Evolutionary conservation across 306 rosid species (phyloP).

Genomic region (Trifolium fragiferum): DNA sequence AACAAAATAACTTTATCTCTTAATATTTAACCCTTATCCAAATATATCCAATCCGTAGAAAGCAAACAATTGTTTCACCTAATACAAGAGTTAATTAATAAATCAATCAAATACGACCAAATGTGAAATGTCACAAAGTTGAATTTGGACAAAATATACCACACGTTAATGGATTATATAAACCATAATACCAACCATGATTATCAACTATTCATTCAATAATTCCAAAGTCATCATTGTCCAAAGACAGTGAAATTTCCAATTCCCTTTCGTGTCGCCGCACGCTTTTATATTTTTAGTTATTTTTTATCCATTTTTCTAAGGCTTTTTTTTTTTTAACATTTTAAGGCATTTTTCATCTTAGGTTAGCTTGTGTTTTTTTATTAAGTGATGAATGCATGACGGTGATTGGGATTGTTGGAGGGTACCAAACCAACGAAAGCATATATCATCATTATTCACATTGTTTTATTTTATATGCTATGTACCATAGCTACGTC

Average conservation of each 20-base stretch:
- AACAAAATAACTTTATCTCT: too few relatives aligned
- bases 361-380: neutral
- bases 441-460: neutral
- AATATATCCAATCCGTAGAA: neutral
- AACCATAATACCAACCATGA: conserved; percentile 12
- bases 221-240: conserved; percentile 39
- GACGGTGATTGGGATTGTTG: conserved; percentile 33
- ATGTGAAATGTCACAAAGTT: conserved; percentile 19
- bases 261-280: conserved; percentile 51
- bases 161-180: conserved; percentile 20
- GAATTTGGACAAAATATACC: neutral
- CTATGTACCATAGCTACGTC: neutral
- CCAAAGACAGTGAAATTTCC: neutral
- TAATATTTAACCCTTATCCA: conserved; percentile 9
- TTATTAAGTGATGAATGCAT: neutral
- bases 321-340: too few relatives aligned
- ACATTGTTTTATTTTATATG: neutral
- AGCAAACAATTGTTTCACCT: conserved; percentile 26
- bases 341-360: too few relatives aligned
- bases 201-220: conserved; percentile 24
- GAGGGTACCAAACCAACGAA: conserved; percentile 28
- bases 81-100: neutral
- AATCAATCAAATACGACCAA: neutral
- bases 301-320: neutral
- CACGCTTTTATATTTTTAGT: conserved; percentile 38